Conservation (phyloP, 2,329 filamentous ascomycete genomes). For the Samsoniella hepiali region DNA sequence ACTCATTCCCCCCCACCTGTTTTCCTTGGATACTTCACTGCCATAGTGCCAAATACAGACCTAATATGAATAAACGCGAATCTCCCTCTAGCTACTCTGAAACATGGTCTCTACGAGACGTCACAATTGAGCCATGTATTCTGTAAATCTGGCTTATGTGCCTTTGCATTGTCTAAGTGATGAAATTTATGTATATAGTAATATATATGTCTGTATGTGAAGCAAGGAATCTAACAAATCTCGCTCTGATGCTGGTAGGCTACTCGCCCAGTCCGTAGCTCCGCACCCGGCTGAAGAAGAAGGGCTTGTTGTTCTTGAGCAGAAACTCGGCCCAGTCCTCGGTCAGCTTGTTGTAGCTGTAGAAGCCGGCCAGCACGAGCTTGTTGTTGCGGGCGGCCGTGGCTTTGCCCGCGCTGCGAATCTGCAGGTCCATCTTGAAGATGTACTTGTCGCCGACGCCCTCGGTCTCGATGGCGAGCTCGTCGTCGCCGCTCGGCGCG, state of each 20-base stretch:
- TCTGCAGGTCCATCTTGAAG: slow-evolving; percentile 74
- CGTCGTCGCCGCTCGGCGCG: slow-evolving; percentile 55
- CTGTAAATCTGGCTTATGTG: not conserved
- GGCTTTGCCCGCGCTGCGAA: slow-evolving; percentile 62
- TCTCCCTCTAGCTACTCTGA: no score
- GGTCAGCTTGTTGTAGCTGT: slow-evolving; percentile 84
- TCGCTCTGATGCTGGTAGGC: not conserved
- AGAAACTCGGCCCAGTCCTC: slow-evolving; percentile 87
- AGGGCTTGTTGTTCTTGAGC: slow-evolving; percentile 61
- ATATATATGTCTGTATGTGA: not conserved
- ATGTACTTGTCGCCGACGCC: slow-evolving; percentile 75
- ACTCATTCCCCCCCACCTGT: not conserved
- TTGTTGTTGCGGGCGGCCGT: slow-evolving; percentile 72
- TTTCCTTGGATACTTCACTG: not conserved
- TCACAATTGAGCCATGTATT: not conserved
- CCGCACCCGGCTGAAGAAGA: slow-evolving; percentile 64
- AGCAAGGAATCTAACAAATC: not conserved
- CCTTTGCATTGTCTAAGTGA: no score
- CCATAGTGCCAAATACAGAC: not conserved
- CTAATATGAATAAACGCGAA: not conserved
- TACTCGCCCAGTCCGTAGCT: slow-evolving; percentile 52
- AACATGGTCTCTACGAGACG: no score
- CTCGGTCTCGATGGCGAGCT: slow-evolving; percentile 81
- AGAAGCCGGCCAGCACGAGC: slow-evolving; percentile 82
- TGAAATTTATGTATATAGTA: no score